These are phyloP conservation scores for Lunasporangiospora selenospora DNA, from an alignment of 192 early-diverging fungal species.

Conservation along the genomic window DNA sequence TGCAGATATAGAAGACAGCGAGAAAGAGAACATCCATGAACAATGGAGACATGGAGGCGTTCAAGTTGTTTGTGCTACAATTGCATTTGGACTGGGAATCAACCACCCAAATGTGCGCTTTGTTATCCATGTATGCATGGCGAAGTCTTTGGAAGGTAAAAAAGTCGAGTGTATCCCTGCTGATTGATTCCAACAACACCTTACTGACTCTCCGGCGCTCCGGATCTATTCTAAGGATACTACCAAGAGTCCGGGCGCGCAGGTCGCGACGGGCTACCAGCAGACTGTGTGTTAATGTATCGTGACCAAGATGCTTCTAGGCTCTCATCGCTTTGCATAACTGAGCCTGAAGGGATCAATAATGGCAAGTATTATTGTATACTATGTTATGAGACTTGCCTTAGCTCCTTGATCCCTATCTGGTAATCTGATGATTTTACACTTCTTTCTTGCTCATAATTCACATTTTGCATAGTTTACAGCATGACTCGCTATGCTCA, in stretches of 20 bases:
- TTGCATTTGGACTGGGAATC: constrained; percentile 81
- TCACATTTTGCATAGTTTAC: constrained; percentile 47
- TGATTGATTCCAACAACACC: neutral
- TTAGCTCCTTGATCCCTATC: neutral
- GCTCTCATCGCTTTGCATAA: constrained; percentile 65
- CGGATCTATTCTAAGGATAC: too few species aligned
- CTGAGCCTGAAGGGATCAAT: constrained; percentile 60
- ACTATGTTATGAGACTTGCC: neutral
- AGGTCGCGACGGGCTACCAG: constrained; percentile 71
- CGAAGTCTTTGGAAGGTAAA: constrained; percentile 64
- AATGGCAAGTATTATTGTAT: constrained; percentile 43
- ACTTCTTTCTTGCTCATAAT: neutral
- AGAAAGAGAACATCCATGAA: constrained; percentile 59
- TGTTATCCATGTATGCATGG: constrained; percentile 74
- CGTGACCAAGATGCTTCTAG: constrained; percentile 67
- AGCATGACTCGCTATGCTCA: constrained; percentile 71
- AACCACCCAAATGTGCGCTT: constrained; percentile 76
- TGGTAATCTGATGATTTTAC: too few species aligned
- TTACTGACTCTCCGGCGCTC: too few species aligned
- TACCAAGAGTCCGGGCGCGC: constrained; percentile 82
- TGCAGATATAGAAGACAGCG: constrained; percentile 63
- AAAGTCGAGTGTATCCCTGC: neutral
- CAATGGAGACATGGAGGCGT: constrained; percentile 67
- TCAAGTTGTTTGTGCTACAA: constrained; percentile 78
- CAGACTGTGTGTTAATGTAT: constrained; percentile 75